Base-by-base conservation (phyloP, 2,329 filamentous ascomycete species). In the Aspergillus fumigatiaffinis region DNA sequence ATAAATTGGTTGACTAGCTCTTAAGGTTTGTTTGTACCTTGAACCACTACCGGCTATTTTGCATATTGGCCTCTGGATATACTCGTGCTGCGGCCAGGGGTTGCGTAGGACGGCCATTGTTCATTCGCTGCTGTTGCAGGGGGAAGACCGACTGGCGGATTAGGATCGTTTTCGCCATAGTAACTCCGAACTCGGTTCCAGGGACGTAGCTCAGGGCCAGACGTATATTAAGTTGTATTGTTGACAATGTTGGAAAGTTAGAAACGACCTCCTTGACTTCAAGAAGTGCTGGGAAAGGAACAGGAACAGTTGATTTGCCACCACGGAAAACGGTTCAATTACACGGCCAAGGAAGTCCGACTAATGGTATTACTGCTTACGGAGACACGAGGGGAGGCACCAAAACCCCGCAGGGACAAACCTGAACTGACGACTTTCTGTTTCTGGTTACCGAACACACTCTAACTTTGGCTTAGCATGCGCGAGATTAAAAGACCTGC, bases 61-160 rank as follows among this genome's bases (percentile, higher is more conserved):
- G 14, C 14, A 17, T 5, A 17, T 6, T 7, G 2, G 1, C 32
- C 32, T 38, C 32, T 17, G 14, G 3, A 21, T 46, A 7, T 3
- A 23, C 21, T 17, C 10, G 8, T 20, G 42, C 28, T 53, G 44
- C 10, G 25, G 9, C 44, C 52, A 25, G 46, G 21, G 29, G 28
- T 42, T 52, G 48, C 21, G n/a, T 23, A 52, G 41, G 28, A 44
- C 50, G 23, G 32, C 28, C 44, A 46, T 44, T 44, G 44, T 25
- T 51, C 20, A 20, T 51, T 56, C 50, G 50, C 54, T 29, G 32
- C 44, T 42, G 50, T 50, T 50, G 44, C 32, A 56, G 54, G 54
- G 42, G 10, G 20, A 17, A 38, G 14, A 38, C 42, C 42, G 10
- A 46, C n/a, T 12, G 42, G 54, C n/a, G 28, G 41, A 49, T 10